Conservation (phyloP, 1,139 yeast genomes). For the Blastobotrys petasosporus region DNA sequence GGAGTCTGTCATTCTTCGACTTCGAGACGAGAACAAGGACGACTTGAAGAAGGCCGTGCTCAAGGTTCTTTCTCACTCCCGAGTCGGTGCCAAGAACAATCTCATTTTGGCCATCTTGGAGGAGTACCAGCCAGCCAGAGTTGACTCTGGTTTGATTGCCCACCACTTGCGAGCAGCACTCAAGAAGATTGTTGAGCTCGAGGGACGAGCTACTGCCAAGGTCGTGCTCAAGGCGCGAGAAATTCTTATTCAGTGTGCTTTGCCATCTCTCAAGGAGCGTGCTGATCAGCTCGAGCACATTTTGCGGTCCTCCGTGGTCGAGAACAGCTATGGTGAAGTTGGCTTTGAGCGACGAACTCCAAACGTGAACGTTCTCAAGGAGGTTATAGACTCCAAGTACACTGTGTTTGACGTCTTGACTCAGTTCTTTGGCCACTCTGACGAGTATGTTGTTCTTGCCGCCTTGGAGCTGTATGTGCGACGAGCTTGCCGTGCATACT, state of each 20-base stretch:
- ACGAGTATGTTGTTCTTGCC: conserved; percentile 87
- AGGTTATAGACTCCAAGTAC: conserved; percentile 92
- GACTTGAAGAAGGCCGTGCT: conserved; percentile 68
- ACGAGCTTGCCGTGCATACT: conserved; percentile 95
- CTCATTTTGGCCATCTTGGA: conserved; percentile 79
- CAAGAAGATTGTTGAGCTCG: conserved; percentile 77
- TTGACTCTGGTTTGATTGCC: conserved; percentile 61
- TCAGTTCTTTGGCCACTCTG: conserved; percentile 78
- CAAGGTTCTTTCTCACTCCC: conserved; percentile 79
- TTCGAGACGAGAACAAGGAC: conserved; percentile 82
- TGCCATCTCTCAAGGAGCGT: conserved; percentile 94
- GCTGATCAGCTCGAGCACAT: conserved; percentile 96
- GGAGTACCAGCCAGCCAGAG: conserved; percentile 54
- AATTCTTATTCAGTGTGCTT: conserved; percentile 88
- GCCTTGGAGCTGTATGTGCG: conserved; percentile 96
- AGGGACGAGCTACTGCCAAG: conserved; percentile 83
- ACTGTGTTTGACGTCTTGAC: conserved; percentile 93
- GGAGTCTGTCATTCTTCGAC: conserved; percentile 67
- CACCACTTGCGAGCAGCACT: conserved; percentile 62
- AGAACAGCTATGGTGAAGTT: conserved; percentile 76
- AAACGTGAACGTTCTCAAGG: conserved; percentile 69
- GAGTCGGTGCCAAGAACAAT: conserved; percentile 90
- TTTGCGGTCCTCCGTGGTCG: conserved; percentile 84
- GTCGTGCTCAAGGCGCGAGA: conserved; percentile 97
- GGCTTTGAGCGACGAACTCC: conserved; percentile 71